Evolutionary conservation across 164 flowering plant species (phyloP).

Genomic region (Stephania yunnanensis): DNA sequence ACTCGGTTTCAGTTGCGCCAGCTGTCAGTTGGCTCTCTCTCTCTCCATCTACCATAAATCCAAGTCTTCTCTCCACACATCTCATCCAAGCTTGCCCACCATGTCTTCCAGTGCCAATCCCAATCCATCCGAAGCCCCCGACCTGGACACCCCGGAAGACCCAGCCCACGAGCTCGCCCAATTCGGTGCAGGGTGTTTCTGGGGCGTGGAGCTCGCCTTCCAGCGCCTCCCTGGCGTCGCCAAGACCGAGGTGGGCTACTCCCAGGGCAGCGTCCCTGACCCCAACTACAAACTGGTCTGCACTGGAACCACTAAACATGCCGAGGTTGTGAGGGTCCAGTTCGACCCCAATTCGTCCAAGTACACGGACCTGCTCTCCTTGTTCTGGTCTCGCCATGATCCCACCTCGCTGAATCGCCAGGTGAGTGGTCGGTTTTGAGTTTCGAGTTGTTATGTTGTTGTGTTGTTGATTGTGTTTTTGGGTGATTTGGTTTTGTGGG

Average conservation of each 20-base stretch:
- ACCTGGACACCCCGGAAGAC: constrained; percentile 34
- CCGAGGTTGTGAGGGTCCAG: constrained; percentile 72
- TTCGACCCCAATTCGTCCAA: constrained; percentile 59
- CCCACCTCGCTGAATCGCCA: constrained; percentile 89
- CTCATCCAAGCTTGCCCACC: too few relatives aligned
- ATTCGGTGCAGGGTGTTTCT: constrained; percentile 94
- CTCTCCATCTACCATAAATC: too few relatives aligned
- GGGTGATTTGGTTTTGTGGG: too few relatives aligned
- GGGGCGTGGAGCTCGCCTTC: constrained; percentile 89
- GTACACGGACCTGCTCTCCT: constrained; percentile 50
- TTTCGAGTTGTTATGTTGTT: too few relatives aligned
- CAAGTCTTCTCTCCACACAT: too few relatives aligned
- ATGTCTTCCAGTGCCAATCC: neutral
- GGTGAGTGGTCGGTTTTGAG: constrained; percentile 21
- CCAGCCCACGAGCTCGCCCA: constrained; percentile 66
- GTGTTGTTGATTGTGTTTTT: too few relatives aligned
- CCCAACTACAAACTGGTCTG: constrained; percentile 67
- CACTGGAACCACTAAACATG: constrained; percentile 60
- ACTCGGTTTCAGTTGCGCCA: too few relatives aligned
- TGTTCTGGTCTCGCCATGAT: constrained; percentile 81
- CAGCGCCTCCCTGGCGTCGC: constrained; percentile 72
- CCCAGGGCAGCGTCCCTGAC: constrained; percentile 63
- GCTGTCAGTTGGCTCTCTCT: too few relatives aligned
- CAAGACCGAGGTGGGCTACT: constrained; percentile 85
- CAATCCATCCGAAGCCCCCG: constrained; percentile 48